phyloP scores from a whole-genome alignment of 139 green algal genomes.

The Chlorella sp. region DNA sequence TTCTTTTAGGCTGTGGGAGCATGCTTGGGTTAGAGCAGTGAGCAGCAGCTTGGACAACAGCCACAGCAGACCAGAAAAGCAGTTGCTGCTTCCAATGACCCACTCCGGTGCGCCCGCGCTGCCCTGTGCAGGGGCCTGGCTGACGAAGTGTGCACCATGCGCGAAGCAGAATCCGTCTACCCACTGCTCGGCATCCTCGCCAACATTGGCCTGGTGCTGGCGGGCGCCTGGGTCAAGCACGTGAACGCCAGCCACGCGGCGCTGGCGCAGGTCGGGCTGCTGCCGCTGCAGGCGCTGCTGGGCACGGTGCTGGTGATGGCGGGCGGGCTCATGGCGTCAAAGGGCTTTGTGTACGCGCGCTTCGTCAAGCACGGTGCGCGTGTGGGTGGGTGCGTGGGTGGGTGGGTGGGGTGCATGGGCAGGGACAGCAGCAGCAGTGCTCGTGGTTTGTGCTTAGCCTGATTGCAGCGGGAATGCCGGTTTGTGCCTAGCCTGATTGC shows the following conservation, averaged over 20 bases:
- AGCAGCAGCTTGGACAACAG: too few relatives aligned
- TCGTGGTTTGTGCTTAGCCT: constrained; percentile 3
- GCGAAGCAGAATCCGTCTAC: constrained; percentile 21
- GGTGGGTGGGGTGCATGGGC: background rate
- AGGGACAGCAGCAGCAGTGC: too few relatives aligned
- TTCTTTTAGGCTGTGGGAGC: background rate
- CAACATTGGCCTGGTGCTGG: constrained; percentile 26
- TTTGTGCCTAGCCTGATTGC: too few relatives aligned
- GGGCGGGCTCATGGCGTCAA: background rate
- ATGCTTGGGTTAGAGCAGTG: too few relatives aligned
- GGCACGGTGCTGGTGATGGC: constrained; percentile 32
- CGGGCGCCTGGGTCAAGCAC: constrained; percentile 16
- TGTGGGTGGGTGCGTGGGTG: background rate
- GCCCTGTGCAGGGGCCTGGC: constrained; percentile 4
- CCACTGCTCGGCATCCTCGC: constrained; percentile 28
- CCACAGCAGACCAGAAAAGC: too few relatives aligned
- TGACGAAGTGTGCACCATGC: constrained; percentile 3
- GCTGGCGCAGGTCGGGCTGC: background rate
- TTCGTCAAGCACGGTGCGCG: background rate
- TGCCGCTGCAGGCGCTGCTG: constrained; percentile 16
- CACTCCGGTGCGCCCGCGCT: too few relatives aligned
- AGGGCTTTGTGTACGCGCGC: background rate
- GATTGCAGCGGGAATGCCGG: too few relatives aligned
- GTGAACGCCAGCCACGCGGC: constrained; percentile 14
- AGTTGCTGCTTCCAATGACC: too few relatives aligned